Evolutionary conservation across 2,329 filamentous ascomycete species (phyloP).

Genomic region (Alternaria dauci): DNA sequence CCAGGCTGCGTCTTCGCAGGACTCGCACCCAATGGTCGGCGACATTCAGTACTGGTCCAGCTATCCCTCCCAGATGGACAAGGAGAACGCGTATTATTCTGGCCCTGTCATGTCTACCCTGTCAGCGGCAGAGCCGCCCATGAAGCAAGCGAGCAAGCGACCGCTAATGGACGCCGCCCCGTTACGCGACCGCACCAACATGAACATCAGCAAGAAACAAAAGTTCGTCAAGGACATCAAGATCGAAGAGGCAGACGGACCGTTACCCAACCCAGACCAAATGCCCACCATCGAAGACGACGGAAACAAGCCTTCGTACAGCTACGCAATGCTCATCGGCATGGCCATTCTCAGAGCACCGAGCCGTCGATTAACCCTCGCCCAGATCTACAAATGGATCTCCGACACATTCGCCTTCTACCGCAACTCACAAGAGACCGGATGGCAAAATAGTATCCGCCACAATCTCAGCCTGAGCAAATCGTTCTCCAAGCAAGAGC

Average conservation of each 20-base stretch:
- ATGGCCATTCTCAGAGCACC: constrained; percentile 94
- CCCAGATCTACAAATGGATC: constrained; percentile 99
- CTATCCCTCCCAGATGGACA: constrained; percentile 55
- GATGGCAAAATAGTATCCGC: constrained; percentile 99
- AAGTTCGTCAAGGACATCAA: constrained; percentile 64
- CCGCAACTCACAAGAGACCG: constrained; percentile 75
- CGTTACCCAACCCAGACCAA: constrained; percentile 75
- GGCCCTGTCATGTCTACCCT: constrained; percentile 47
- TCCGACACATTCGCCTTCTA: constrained; percentile 95
- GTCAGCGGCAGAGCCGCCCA: constrained; percentile 37
- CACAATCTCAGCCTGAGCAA: constrained; percentile 98
- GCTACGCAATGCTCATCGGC: constrained; percentile 93
- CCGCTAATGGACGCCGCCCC: constrained; percentile 76
- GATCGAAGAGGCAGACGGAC: constrained; percentile 50
- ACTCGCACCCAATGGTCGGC: constrained; percentile 53
- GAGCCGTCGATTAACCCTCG: constrained; percentile 82
- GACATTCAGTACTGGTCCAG: constrained; percentile 63
- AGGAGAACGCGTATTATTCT: constrained; percentile 58
- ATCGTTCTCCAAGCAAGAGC: constrained; percentile 92
- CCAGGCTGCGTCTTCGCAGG: constrained; percentile 57
- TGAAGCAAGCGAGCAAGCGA: constrained; percentile 60
- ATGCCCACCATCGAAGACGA: constrained; percentile 86
- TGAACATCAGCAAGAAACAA: constrained; percentile 66
- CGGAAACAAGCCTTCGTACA: constrained; percentile 86
- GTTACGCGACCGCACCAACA: constrained; percentile 67